Evolutionary conservation across 257 asterid species (phyloP).

Genomic region (Agastache rugosa): DNA sequence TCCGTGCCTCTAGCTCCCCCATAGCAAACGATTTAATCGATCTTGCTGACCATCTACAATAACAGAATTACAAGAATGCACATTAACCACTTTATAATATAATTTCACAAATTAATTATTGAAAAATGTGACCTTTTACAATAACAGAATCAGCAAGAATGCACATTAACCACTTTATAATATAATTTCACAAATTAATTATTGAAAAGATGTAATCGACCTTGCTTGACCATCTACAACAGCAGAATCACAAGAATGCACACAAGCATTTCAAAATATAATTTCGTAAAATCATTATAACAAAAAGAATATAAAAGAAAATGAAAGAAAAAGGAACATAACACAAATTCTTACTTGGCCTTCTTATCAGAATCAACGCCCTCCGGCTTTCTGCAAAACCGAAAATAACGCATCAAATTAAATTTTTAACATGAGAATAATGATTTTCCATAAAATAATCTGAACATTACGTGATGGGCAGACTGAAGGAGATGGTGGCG

Average conservation of each 20-base stretch:
- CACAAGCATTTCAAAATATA: background rate
- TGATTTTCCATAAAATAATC: conserved; percentile 20
- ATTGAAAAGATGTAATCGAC: conserved; percentile 25
- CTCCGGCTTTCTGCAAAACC: conserved; percentile 56
- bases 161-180: conserved; percentile 3
- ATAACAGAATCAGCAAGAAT: conserved; percentile 15
- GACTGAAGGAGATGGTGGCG: conserved; percentile 69
- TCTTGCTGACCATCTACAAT: conserved; percentile 87
- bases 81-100: background rate
- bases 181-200: background rate
- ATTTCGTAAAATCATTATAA: background rate
- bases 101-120: background rate
- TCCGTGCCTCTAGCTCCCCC: conserved; percentile 90
- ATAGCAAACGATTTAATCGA: conserved; percentile 81
- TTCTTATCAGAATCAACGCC: conserved; percentile 50
- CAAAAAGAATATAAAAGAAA: too few relatives aligned
- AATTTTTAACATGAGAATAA: background rate
- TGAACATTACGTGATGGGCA: conserved; percentile 67
- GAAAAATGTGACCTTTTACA: conserved; percentile 64
- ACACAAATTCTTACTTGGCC: conserved; percentile 51
- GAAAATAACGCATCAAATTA: conserved; percentile 17
- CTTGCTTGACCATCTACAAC: conserved; percentile 82
- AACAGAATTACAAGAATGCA: conserved; percentile 13
- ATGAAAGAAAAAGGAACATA: background rate
- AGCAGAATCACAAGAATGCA: conserved; percentile 10